Conservation (phyloP, 2,329 filamentous ascomycete species). For the Xylariaceae sp. region DNA sequence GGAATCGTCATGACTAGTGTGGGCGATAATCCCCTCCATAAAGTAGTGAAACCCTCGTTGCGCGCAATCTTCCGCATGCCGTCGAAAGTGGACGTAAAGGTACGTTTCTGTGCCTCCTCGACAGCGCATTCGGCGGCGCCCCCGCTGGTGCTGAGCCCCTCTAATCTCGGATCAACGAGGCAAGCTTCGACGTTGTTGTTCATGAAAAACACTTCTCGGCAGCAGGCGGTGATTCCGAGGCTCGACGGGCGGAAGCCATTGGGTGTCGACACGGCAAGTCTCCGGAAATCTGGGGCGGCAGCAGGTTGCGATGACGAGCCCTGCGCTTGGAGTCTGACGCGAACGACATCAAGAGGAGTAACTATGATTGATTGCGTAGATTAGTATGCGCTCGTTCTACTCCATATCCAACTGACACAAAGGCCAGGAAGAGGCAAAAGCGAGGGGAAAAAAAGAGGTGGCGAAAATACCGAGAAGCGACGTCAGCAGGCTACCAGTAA, state of each 20-base stretch:
- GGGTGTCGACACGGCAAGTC: slow-evolving; percentile 53
- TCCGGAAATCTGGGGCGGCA: slow-evolving; percentile 46
- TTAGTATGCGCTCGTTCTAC: slow-evolving; percentile 14
- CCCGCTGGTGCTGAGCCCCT: slow-evolving; percentile 41
- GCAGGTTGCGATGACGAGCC: slow-evolving; percentile 43
- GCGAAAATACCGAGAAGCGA: slow-evolving; percentile 70
- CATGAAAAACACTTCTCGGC: slow-evolving; percentile 94
- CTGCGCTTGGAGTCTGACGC: slow-evolving; percentile 90
- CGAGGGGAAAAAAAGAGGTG: background rate
- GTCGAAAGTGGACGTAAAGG: slow-evolving; percentile 86
- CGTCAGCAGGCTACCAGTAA: slow-evolving; percentile 84
- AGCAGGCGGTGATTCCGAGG: slow-evolving; percentile 89
- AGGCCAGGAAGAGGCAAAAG: background rate
- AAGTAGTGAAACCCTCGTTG: slow-evolving; percentile 78
- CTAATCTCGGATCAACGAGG: slow-evolving; percentile 61
- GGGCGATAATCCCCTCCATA: slow-evolving; percentile 93
- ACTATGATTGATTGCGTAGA: slow-evolving; percentile 48
- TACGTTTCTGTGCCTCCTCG: slow-evolving; percentile 77
- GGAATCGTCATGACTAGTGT: slow-evolving; percentile 92
- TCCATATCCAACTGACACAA: background rate
- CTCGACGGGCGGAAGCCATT: slow-evolving; percentile 70
- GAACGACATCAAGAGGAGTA: slow-evolving; percentile 93
- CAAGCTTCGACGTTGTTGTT: slow-evolving; percentile 80
- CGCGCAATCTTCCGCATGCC: slow-evolving; percentile 90
- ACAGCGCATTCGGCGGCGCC: slow-evolving; percentile 70